Conservation (phyloP, 1,284 basidiomycete genomes). For the Ustilago crameri region DNA sequence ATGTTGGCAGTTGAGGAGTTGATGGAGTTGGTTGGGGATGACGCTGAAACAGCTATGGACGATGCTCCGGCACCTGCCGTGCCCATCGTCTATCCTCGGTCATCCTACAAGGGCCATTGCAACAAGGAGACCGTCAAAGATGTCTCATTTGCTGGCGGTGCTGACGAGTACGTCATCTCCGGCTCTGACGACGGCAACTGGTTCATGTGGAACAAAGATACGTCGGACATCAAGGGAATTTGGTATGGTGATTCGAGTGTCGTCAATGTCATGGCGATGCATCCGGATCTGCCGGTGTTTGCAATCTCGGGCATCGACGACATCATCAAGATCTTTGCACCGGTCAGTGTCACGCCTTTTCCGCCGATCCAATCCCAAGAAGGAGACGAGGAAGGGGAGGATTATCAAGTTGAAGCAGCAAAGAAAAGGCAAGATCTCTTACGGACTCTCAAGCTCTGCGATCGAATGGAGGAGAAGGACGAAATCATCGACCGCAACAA, state of each 20-base stretch:
- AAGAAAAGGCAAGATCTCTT: not conserved
- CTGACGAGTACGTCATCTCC: conserved; percentile 82
- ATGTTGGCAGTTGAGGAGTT: conserved; percentile 18
- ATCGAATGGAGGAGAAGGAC: conserved; percentile 28
- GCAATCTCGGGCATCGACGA: conserved; percentile 89
- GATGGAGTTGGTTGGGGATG: conserved; percentile 9
- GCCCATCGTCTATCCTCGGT: conserved; percentile 77
- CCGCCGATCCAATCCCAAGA: not conserved
- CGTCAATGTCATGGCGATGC: conserved; percentile 85
- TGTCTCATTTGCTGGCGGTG: conserved; percentile 84
- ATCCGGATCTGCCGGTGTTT: conserved; percentile 81
- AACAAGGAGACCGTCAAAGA: conserved; percentile 92
- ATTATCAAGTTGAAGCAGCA: no score
- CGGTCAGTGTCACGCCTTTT: conserved; percentile 63
- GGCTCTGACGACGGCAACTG: conserved; percentile 84
- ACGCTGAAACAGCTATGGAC: not conserved
- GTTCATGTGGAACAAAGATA: conserved; percentile 73
- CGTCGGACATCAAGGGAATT: conserved; percentile 42
- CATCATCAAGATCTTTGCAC: conserved; percentile 85
- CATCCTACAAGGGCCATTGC: conserved; percentile 78
- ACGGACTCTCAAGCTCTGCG: conserved; percentile 4
- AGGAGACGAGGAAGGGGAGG: not conserved
- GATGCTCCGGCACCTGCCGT: conserved; percentile 4
- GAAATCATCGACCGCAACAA: conserved; percentile 17
- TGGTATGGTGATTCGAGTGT: conserved; percentile 51